A percentile compares a stretch with the other conserved stretches of the same genome.
These are phyloP conservation scores for Pseudomicrostroma phylloplanum DNA, from an alignment of 1,284 basidiomycete genomes.

Conservation along the genomic window DNA sequence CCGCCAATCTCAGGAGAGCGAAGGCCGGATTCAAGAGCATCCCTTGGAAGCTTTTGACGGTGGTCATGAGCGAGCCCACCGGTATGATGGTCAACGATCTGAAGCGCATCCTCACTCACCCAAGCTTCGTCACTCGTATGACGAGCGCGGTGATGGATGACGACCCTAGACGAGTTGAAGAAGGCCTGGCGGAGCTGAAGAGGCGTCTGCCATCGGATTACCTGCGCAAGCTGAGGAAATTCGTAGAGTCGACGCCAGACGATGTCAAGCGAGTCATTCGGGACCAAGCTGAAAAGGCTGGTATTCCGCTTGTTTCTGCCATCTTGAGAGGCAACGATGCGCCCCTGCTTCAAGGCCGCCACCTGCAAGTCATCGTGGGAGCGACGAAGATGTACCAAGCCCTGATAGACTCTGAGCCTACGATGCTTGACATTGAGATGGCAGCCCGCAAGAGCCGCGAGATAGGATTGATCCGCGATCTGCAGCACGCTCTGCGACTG, in stretches of 20 bases:
- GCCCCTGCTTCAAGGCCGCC: slow-evolving; percentile 40
- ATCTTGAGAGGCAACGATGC: slow-evolving; percentile 44
- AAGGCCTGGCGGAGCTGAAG: slow-evolving; percentile 35
- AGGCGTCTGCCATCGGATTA: slow-evolving; percentile 32
- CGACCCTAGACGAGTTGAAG: slow-evolving; percentile 20
- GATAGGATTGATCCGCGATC: slow-evolving; percentile 33
- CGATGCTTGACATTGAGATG: slow-evolving; percentile 11
- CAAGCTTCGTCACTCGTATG: slow-evolving; percentile 1
- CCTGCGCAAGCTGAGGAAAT: slow-evolving; percentile 42
- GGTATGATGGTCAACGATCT: slow-evolving; percentile 26
- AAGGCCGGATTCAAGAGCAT: slow-evolving; percentile 36
- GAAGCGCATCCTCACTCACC: slow-evolving; percentile 22
- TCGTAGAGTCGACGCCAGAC: slow-evolving; percentile 34
- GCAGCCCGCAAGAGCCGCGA: slow-evolving; percentile 38
- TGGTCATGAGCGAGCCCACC: slow-evolving; percentile 41
- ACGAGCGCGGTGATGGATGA: slow-evolving; percentile 31
- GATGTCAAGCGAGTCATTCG: slow-evolving; percentile 45
- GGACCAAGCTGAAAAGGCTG: slow-evolving; percentile 33
- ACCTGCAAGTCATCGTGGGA: slow-evolving; percentile 36
- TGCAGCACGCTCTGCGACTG: slow-evolving; percentile 40
- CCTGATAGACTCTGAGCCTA: slow-evolving; percentile 36
- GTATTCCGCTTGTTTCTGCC: slow-evolving; percentile 45
- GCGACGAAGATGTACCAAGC: slow-evolving; percentile 36
- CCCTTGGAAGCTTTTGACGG: slow-evolving; percentile 42
- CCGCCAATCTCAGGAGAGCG: slow-evolving; percentile 36